A percentile compares a stretch with the other conserved stretches of the same genome.
These are phyloP conservation scores for Thelonectria blattea DNA, from an alignment of 2,329 filamentous ascomycete species.

Conservation along the genomic window DNA sequence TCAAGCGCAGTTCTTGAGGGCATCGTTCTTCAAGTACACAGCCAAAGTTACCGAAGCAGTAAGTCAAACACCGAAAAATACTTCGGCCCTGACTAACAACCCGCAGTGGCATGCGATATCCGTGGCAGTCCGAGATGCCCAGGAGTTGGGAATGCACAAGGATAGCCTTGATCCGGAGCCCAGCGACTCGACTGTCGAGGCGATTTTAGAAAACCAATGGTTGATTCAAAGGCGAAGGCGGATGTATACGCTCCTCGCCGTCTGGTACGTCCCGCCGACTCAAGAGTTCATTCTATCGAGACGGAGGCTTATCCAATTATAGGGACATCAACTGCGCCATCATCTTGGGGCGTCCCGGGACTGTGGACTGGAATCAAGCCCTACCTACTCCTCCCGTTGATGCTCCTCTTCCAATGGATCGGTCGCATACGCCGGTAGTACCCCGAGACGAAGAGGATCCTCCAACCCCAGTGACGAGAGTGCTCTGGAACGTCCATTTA, in stretches of 20 bases:
- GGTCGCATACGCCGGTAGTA: slow-evolving; percentile 54
- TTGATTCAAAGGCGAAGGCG: slow-evolving; percentile 60
- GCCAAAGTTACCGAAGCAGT: slow-evolving; percentile 65
- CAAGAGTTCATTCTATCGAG: neutral
- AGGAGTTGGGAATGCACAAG: slow-evolving; percentile 66
- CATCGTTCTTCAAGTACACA: slow-evolving; percentile 63
- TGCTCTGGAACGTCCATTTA: slow-evolving; percentile 57
- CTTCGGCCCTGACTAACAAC: neutral
- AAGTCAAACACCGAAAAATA: slow-evolving; percentile 12
- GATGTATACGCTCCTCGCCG: slow-evolving; percentile 61
- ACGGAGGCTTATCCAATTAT: neutral
- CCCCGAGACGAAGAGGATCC: slow-evolving; percentile 57
- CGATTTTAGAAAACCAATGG: slow-evolving; percentile 63
- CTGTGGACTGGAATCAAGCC: slow-evolving; percentile 56
- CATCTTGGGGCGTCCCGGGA: slow-evolving; percentile 62
- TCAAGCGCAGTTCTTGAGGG: slow-evolving; percentile 62
- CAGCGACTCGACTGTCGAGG: slow-evolving; percentile 52
- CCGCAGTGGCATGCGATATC: slow-evolving; percentile 62
- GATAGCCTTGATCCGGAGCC: slow-evolving; percentile 59
- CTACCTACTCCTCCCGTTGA: slow-evolving; percentile 61
- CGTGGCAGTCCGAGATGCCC: slow-evolving; percentile 64
- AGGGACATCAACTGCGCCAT: slow-evolving; percentile 63
- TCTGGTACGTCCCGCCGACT: slow-evolving; percentile 38
- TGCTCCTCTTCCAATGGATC: slow-evolving; percentile 54
- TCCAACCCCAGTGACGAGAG: slow-evolving; percentile 62